phyloP scores from a whole-genome alignment of 2,329 filamentous ascomycete genomes.

The Aspergillus fumigatus region DNA sequence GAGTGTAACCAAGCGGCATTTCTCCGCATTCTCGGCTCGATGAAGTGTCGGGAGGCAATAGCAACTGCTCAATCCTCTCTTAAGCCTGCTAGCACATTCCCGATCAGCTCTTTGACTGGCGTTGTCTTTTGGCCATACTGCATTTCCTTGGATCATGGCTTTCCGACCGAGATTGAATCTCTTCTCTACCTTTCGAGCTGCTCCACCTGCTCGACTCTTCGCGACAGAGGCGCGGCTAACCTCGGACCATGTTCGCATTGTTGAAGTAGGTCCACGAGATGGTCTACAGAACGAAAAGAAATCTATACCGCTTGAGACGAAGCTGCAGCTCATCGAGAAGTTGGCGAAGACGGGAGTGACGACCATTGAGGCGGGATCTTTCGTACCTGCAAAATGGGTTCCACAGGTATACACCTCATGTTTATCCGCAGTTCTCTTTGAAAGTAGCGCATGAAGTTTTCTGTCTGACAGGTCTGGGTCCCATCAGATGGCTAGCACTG shows the following conservation, averaged over 20 bases:
- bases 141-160: constrained; percentile 13
- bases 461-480: not conserved
- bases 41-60: not conserved
- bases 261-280: constrained; percentile 52
- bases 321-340: constrained; percentile 46
- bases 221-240: constrained; percentile 39
- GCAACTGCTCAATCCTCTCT: constrained; percentile 4
- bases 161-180: constrained; percentile 24
- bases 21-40: constrained; percentile 25
- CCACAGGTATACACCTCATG: constrained; percentile 41
- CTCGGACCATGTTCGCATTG: constrained; percentile 48
- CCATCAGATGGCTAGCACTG: constrained; percentile 59
- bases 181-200: constrained; percentile 24
- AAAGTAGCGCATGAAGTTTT: not conserved
- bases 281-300: constrained; percentile 52
- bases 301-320: constrained; percentile 44
- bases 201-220: constrained; percentile 24
- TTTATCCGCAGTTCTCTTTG: not conserved
- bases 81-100: not conserved
- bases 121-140: not conserved
- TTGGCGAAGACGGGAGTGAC: constrained; percentile 47
- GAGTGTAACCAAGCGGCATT: constrained; percentile 6
- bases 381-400: constrained; percentile 52
- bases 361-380: constrained; percentile 50
- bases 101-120: constrained; percentile 1